phyloP scores from a whole-genome alignment of 108 stramenopile genomes.

The Fragilaria radians region DNA sequence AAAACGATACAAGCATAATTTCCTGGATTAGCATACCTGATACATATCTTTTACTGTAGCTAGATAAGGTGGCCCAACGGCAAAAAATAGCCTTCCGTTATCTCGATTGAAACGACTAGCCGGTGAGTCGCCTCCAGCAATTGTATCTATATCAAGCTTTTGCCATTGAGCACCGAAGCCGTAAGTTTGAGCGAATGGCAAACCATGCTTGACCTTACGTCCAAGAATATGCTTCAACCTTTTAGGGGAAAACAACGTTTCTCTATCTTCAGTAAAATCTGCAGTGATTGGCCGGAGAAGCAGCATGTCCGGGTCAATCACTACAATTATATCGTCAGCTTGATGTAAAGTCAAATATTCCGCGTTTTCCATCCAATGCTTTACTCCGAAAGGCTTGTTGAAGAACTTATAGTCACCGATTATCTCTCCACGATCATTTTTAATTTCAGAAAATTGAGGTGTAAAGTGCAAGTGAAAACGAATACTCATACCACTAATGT shows the following conservation, averaged over 20 bases:
- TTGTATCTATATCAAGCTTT: constrained; percentile 52
- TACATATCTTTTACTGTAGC: constrained; percentile 74
- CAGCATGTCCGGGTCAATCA: constrained; percentile 86
- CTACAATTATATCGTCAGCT: constrained; percentile 57
- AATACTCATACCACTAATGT: constrained; percentile 25
- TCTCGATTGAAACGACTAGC: constrained; percentile 27
- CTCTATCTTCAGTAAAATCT: constrained; percentile 40
- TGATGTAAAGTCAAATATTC: neutral
- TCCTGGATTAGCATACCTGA: constrained; percentile 10
- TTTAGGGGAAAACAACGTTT: constrained; percentile 25
- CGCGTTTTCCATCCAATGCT: constrained; percentile 52
- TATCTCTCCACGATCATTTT: constrained; percentile 35
- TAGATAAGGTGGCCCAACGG: constrained; percentile 91
- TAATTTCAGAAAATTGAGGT: constrained; percentile 52
- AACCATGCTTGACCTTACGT: constrained; percentile 53
- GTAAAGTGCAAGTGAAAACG: constrained; percentile 73
- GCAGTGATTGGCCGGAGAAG: constrained; percentile 59
- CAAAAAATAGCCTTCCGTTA: constrained; percentile 44
- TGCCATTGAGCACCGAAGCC: constrained; percentile 78
- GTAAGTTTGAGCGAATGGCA: constrained; percentile 83
- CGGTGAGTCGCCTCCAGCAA: constrained; percentile 57
- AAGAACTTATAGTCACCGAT: constrained; percentile 78
- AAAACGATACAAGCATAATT: constrained; percentile 48
- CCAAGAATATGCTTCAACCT: constrained; percentile 11
- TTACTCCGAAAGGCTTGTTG: constrained; percentile 81